These are phyloP conservation scores for Aristolochia fimbriata DNA, from an alignment of 164 flowering plant species.

Conservation along the genomic window DNA sequence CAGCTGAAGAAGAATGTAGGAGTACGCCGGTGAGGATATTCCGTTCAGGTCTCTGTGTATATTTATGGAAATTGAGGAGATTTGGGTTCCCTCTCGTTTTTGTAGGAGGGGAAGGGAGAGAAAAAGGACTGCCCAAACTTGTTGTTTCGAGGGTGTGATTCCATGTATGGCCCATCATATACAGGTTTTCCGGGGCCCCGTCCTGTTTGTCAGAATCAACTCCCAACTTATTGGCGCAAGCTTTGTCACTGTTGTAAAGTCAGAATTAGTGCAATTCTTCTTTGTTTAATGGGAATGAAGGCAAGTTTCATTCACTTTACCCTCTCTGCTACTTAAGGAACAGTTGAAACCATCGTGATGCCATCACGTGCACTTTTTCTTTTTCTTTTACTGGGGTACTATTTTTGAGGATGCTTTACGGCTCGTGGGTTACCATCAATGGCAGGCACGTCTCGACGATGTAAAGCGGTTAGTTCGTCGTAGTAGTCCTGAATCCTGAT, in stretches of 20 bases:
- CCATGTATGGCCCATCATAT: too few species aligned
- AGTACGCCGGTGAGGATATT: background rate
- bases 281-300: too few species aligned
- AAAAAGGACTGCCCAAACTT: background rate
- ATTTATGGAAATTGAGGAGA: background rate
- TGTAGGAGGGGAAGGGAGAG: background rate
- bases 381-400: too few species aligned
- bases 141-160: background rate
- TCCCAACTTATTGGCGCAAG: background rate
- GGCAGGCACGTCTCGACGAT: too few species aligned
- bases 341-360: too few species aligned
- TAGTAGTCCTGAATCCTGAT: too few species aligned
- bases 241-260: background rate
- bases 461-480: too few species aligned
- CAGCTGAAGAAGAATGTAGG: background rate
- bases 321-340: too few species aligned
- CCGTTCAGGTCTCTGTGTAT: background rate
- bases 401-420: too few species aligned
- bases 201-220: background rate
- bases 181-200: background rate
- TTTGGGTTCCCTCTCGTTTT: constrained; percentile 2
- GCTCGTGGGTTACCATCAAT: too few species aligned
- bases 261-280: constrained; percentile 1
- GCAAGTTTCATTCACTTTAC: too few species aligned
- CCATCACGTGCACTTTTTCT: too few species aligned